Conservation (phyloP, 129 eudicot genomes). For the Flaveria bidentis region DNA sequence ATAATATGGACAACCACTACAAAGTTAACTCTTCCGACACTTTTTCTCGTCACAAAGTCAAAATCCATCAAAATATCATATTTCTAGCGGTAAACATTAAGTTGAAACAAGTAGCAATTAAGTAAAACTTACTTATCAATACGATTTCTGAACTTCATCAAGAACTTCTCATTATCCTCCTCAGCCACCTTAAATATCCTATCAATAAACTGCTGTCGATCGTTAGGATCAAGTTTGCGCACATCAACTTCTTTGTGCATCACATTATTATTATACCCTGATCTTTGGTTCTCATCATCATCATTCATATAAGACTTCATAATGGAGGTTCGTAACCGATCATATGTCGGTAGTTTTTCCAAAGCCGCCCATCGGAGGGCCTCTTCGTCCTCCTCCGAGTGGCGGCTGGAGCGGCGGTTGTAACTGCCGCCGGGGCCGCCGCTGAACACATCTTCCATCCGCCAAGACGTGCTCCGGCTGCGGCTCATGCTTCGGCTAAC, state of each 20-base stretch:
- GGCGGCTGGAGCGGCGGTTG: slow-evolving; percentile 43
- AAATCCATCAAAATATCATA: neutral
- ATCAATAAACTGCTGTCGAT: slow-evolving; percentile 52
- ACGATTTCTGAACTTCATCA: slow-evolving; percentile 58
- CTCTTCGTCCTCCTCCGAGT: slow-evolving; percentile 57
- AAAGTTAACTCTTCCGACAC: neutral
- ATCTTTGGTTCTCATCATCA: slow-evolving; percentile 13
- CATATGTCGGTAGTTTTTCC: slow-evolving; percentile 54
- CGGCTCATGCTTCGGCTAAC: slow-evolving; percentile 40
- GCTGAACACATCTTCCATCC: slow-evolving; percentile 41
- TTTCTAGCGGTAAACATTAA: neutral
- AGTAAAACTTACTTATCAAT: slow-evolving; percentile 59
- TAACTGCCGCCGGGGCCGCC: slow-evolving; percentile 33
- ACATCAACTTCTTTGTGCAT: slow-evolving; percentile 52
- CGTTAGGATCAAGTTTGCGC: slow-evolving; percentile 40
- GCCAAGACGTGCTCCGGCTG: slow-evolving; percentile 38
- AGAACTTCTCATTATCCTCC: slow-evolving; percentile 76
- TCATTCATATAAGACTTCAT: slow-evolving; percentile 46
- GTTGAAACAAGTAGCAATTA: neutral
- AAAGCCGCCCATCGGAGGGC: slow-evolving; percentile 64
- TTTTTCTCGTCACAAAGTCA: neutral
- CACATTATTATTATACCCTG: neutral
- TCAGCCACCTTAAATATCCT: slow-evolving; percentile 74
- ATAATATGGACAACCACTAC: neutral
- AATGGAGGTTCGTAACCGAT: slow-evolving; percentile 52